These are phyloP conservation scores for Xanthoparmelia taractica DNA, from an alignment of 495 filamentous ascomycete species.

Conservation along the genomic window DNA sequence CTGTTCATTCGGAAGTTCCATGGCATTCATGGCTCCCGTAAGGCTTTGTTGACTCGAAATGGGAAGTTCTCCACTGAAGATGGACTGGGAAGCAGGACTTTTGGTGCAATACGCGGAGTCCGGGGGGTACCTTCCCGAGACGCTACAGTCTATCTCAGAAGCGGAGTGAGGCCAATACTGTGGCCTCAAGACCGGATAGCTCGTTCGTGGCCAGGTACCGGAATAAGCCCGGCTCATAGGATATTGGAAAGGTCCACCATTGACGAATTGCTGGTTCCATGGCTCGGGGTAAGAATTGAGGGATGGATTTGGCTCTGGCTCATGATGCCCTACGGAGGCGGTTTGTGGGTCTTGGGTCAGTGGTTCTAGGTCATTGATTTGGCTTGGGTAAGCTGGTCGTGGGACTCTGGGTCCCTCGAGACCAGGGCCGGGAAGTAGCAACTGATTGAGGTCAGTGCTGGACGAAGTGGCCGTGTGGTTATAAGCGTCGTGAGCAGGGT, in stretches of 20 bases:
- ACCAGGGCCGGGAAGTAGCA: not conserved
- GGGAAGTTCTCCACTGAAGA: slow-evolving; percentile 34
- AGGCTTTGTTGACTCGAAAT: slow-evolving; percentile 35
- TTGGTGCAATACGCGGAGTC: slow-evolving; percentile 61
- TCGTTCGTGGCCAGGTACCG: not conserved
- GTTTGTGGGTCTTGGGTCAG: slow-evolving; percentile 7
- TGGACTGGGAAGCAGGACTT: slow-evolving; percentile 42
- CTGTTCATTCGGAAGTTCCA: slow-evolving; percentile 10
- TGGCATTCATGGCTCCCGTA: slow-evolving; percentile 27
- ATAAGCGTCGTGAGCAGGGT: slow-evolving; percentile 1
- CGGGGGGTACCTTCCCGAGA: slow-evolving; percentile 40
- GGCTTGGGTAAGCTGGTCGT: slow-evolving; percentile 1
- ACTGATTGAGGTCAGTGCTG: slow-evolving; percentile 4
- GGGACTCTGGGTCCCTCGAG: not conserved
- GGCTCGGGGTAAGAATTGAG: slow-evolving; percentile 20
- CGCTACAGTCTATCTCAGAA: slow-evolving; percentile 52
- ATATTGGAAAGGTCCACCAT: slow-evolving; percentile 4
- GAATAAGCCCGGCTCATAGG: not conserved
- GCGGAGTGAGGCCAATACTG: slow-evolving; percentile 10
- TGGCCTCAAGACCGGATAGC: not conserved
- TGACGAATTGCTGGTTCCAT: slow-evolving; percentile 18
- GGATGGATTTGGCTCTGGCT: slow-evolving; percentile 5
- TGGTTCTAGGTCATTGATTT: slow-evolving; percentile 1
- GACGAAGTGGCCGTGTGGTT: not conserved
- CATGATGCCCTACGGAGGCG: slow-evolving; percentile 6